phyloP scores from a whole-genome alignment of 371 early-diverging fungal genomes.

The Vairimorpha apis region DNA sequence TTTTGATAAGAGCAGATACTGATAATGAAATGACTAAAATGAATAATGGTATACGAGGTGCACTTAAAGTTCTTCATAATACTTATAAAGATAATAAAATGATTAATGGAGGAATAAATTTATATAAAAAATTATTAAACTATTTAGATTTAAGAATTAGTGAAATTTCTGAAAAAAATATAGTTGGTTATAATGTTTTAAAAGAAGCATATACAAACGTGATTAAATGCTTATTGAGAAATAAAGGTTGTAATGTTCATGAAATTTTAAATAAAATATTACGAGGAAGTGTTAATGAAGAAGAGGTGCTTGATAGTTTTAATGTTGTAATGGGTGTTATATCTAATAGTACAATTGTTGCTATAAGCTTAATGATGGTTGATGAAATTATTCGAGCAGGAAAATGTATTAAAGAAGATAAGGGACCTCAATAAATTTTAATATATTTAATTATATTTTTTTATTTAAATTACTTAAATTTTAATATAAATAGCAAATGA shows the following conservation, averaged over 20 bases:
- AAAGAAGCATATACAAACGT: slow-evolving; percentile 32
- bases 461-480: too few species aligned
- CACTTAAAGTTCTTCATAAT: slow-evolving; percentile 89
- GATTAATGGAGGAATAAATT: slow-evolving; percentile 89
- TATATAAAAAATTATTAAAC: slow-evolving; percentile 71
- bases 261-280: slow-evolving; percentile 40
- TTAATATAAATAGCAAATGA: too few species aligned
- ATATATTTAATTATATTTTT: too few species aligned
- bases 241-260: slow-evolving; percentile 42
- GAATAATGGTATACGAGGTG: slow-evolving; percentile 90
- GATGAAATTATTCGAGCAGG: slow-evolving; percentile 96
- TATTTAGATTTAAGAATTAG: slow-evolving; percentile 20
- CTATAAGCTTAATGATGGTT: slow-evolving; percentile 89
- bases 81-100: slow-evolving; percentile 81
- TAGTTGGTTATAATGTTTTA: slow-evolving; percentile 50
- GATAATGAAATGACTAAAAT: slow-evolving; percentile 84
- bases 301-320: slow-evolving; percentile 92
- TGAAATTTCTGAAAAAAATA: slow-evolving; percentile 28
- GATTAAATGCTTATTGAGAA: slow-evolving; percentile 50
- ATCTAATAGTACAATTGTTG: slow-evolving; percentile 68
- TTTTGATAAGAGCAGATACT: slow-evolving; percentile 91
- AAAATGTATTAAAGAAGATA: slow-evolving; percentile 58
- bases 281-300: slow-evolving; percentile 63
- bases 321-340: slow-evolving; percentile 86
- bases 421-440: slow-evolving; percentile 8